These are phyloP conservation scores for Neovahlkampfia damariscottae DNA, from an alignment of 78 protist genomes.

Conservation along the genomic window DNA sequence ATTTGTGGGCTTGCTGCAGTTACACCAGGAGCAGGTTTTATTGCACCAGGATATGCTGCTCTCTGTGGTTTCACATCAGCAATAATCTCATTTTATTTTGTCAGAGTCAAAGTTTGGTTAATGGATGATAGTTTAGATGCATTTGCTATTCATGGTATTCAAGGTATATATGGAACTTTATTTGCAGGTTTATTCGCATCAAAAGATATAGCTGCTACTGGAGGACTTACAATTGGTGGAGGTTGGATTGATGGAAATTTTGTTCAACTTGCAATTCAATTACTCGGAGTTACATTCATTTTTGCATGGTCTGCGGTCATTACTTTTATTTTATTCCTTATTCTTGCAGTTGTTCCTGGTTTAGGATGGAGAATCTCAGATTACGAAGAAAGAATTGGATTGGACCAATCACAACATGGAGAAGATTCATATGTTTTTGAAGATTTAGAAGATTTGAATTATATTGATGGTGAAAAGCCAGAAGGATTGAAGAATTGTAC, in stretches of 20 bases:
- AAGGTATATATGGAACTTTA: conserved; percentile 51
- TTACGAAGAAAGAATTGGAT: background rate
- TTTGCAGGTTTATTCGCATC: conserved; percentile 30
- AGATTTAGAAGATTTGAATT: no score
- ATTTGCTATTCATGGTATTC: conserved; percentile 45
- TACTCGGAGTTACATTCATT: background rate
- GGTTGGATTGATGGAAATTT: background rate
- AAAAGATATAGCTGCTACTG: background rate
- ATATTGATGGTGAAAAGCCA: no score
- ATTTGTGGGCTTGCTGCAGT: conserved; percentile 22
- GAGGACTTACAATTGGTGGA: background rate
- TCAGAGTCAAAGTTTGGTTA: background rate
- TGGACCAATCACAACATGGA: no score
- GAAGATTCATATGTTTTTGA: no score
- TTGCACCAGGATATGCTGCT: background rate
- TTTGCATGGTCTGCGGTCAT: background rate
- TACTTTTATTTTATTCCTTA: background rate
- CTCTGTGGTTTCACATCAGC: background rate
- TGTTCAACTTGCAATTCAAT: background rate
- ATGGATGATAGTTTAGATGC: conserved; percentile 67
- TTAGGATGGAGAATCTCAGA: background rate
- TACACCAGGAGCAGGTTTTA: conserved; percentile 31
- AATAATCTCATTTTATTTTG: background rate
- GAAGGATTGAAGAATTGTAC: no score
- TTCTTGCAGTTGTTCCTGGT: background rate